phyloP scores from a whole-genome alignment of 2,329 filamentous ascomycete species.

The Tolypocladium nubicola region DNA sequence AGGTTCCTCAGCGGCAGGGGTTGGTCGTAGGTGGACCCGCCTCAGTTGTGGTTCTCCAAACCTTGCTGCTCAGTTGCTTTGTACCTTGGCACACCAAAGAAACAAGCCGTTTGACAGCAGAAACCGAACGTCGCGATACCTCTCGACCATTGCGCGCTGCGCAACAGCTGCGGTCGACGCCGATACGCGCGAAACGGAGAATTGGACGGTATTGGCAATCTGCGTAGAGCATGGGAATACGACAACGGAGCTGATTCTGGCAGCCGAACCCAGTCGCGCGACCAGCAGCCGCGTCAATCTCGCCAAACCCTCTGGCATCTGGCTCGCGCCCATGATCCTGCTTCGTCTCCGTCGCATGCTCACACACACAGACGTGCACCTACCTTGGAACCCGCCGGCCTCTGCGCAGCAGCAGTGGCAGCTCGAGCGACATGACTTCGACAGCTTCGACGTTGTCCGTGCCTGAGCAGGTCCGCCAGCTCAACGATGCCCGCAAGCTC shows the following conservation, averaged over 20 bases:
- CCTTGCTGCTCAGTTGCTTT: background rate
- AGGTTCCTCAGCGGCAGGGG: background rate
- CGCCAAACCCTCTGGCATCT: constrained; percentile 1
- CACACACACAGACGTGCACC: background rate
- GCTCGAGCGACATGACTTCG: constrained; percentile 34
- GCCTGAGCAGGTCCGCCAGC: constrained; percentile 71
- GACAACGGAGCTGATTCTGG: constrained; percentile 10
- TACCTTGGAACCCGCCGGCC: background rate
- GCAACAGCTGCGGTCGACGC: background rate
- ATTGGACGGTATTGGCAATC: background rate
- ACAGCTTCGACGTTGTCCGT: constrained; percentile 40
- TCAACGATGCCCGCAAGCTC: constrained; percentile 82
- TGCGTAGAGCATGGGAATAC: constrained; percentile 16
- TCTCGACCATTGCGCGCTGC: background rate
- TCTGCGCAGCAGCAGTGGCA: constrained; percentile 1
- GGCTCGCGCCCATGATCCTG: constrained; percentile 5
- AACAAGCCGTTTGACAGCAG: background rate
- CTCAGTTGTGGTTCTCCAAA: background rate
- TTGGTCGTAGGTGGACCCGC: background rate
- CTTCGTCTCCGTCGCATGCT: background rate
- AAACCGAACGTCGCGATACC: background rate
- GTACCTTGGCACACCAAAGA: background rate
- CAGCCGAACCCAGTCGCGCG: constrained; percentile 20
- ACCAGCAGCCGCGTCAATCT: constrained; percentile 8
- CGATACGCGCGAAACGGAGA: background rate